Base-by-base conservation (phyloP, 345 rosid species). In the Rhodomyrtus tomentosa region DNA sequence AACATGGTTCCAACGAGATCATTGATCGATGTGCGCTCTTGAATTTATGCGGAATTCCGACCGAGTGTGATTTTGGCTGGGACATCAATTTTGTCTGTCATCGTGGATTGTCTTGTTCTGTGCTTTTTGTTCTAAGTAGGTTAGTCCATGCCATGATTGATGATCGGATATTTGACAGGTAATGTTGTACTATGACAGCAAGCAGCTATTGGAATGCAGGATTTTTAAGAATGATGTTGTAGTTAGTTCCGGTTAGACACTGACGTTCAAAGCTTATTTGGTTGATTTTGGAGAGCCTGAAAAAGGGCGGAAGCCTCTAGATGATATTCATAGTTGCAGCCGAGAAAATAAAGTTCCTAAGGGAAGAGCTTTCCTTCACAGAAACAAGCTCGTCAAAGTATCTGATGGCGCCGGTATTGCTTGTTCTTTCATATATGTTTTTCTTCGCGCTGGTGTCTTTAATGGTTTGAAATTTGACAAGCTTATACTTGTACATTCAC, bases 241-340 rank as follows among this genome's bases (percentile, higher is more conserved):
- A 58, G 92, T 95, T 55, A 72, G 86, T 54, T 87, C 93, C 13
- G 92, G 91, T 16, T 92, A 94, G 86, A 83, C 94, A 11, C 87
- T 95, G 90, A 83, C 94, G 32, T 94, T 94, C 81, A 88, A 85
- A 81, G 88, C 94, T 36, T 93, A 90, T 86, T 89, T 93, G 52
- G 94, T 95, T 13, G 94, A 94, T 83, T 86, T 95, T 42, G 93
- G 98, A 6, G 95, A 92, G 81, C 95, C 91, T 16, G 91, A 89
- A 32, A 92, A 90, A 10, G 86, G 82, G 80, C 85, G 80, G 36
- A 84, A 82, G 81, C 52, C 84, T 83, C 25, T 82, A 27, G 8
- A 84, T 83, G 89, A 85, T 59, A 59, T 38, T 27, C 27, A 27
- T 15, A 27, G 6, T 59, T 18, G 7, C 38, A 27, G 18, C 38